Conservation (phyloP, 2,329 filamentous ascomycete species). For the Chaetothyriales sp. region DNA sequence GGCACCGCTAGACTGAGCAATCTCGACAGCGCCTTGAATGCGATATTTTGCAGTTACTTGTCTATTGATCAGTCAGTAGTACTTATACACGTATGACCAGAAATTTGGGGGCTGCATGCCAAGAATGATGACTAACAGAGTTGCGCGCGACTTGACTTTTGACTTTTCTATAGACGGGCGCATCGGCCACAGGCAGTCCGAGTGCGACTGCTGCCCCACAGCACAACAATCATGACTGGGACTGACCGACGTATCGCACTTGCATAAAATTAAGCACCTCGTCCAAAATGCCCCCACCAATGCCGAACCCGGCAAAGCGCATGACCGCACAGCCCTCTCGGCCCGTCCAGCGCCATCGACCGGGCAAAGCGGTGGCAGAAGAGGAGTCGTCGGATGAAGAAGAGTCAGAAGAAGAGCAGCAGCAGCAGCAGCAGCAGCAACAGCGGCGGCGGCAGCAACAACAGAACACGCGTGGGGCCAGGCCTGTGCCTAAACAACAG, state of each 20-base stretch:
- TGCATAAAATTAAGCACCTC: not conserved
- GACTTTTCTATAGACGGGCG: not conserved
- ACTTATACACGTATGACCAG: no score
- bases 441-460: slow-evolving; percentile 31
- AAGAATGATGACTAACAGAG: no score
- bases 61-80: no score
- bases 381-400: slow-evolving; percentile 36
- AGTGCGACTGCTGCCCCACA: not conserved
- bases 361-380: slow-evolving; percentile 57
- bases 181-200: not conserved
- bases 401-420: slow-evolving; percentile 40
- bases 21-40: no score
- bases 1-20: no score
- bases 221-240: not conserved
- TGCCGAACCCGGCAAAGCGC: slow-evolving; percentile 45
- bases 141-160: no score
- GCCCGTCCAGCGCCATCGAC: slow-evolving; percentile 61
- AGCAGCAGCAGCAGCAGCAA: slow-evolving; percentile 23
- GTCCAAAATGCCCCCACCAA: slow-evolving; percentile 29
- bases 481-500: slow-evolving; percentile 22
- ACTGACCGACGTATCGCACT: no score
- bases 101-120: no score
- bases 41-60: no score
- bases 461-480: slow-evolving; percentile 28
- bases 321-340: slow-evolving; percentile 86